phyloP scores from a whole-genome alignment of 176 grass and related monocot species.

The Aegilops sharonensis region DNA sequence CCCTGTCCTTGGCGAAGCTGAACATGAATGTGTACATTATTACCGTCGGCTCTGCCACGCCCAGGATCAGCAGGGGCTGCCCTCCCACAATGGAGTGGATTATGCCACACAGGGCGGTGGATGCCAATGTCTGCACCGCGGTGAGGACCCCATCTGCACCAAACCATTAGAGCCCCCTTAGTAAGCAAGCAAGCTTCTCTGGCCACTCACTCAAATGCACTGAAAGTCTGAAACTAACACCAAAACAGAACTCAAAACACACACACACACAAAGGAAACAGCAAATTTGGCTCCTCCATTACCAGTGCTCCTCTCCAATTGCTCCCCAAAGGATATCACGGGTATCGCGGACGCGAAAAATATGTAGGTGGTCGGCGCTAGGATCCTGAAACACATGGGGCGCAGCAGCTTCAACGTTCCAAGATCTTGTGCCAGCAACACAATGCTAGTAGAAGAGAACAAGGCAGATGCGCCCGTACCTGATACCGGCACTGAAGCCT shows the following conservation, averaged over 20 bases:
- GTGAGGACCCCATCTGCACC: slow-evolving; percentile 81
- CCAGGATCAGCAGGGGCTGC: slow-evolving; percentile 91
- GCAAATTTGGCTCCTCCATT: slow-evolving; percentile 5
- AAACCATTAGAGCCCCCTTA: slow-evolving; percentile 16
- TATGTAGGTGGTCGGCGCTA: slow-evolving; percentile 97
- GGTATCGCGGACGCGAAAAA: slow-evolving; percentile 99
- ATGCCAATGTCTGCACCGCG: slow-evolving; percentile 93
- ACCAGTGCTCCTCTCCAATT: slow-evolving; percentile 94
- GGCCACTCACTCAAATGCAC: background rate
- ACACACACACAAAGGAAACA: background rate
- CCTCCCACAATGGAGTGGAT: slow-evolving; percentile 95
- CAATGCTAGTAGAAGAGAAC: background rate
- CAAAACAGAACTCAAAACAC: background rate
- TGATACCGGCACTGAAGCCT: slow-evolving; percentile 77
- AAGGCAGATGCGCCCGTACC: slow-evolving; percentile 35
- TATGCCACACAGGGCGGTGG: slow-evolving; percentile 88
- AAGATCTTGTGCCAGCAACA: slow-evolving; percentile 39
- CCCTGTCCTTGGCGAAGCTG: slow-evolving; percentile 85
- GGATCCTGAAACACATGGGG: slow-evolving; percentile 53
- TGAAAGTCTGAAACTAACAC: slow-evolving; percentile 22
- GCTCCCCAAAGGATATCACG: slow-evolving; percentile 98
- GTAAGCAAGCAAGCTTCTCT: slow-evolving; percentile 10
- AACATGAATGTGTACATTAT: slow-evolving; percentile 99
- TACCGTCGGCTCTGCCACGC: slow-evolving; percentile 91
- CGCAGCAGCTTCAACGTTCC: background rate